Evolutionary conservation across 1,284 basidiomycete species (phyloP).

Genomic region (Violaceomyces palustris): DNA sequence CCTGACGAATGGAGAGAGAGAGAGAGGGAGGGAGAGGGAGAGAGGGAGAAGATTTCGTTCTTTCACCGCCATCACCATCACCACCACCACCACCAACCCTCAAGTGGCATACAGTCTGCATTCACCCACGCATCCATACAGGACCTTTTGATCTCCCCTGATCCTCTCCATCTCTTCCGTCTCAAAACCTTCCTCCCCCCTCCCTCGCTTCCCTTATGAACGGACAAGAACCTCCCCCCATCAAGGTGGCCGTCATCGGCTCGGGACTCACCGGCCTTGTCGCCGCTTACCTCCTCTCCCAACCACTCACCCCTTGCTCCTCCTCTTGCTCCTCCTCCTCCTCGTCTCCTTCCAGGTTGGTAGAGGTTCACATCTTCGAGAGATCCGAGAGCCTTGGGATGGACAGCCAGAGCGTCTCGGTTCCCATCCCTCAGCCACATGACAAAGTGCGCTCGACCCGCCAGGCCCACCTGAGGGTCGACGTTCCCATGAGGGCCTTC

Average conservation of each 20-base stretch:
- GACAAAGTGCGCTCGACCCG: conserved; percentile 4
- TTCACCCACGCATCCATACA: no score
- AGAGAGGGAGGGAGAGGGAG: no score
- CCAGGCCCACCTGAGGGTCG: conserved; percentile 17
- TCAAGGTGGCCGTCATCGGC: conserved; percentile 70
- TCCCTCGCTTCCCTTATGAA: no score
- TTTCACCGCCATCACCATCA: no score
- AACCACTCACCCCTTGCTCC: conserved; percentile 59
- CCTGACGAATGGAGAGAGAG: no score
- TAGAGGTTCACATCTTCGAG: conserved; percentile 44
- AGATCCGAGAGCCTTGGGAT: conserved; percentile 37
- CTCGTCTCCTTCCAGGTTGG: not conserved
- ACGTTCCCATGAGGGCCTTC: conserved; percentile 50
- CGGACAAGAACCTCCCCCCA: not conserved
- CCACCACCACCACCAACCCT: no score
- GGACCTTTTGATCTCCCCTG: no score
- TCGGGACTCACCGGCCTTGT: conserved; percentile 80
- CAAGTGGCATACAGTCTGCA: no score
- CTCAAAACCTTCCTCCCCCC: no score
- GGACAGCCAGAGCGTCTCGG: conserved; percentile 44
- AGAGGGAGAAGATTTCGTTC: no score
- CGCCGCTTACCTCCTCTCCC: conserved; percentile 76
- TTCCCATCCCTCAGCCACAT: conserved; percentile 5
- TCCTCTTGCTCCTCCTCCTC: conserved; percentile 41
- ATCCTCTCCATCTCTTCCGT: no score